Evolutionary conservation across 225 moss, liverwort and hornwort species (phyloP), one percentile per base, ranked within the genome.

Genomic region (Takakia lepidozioides): DNA sequence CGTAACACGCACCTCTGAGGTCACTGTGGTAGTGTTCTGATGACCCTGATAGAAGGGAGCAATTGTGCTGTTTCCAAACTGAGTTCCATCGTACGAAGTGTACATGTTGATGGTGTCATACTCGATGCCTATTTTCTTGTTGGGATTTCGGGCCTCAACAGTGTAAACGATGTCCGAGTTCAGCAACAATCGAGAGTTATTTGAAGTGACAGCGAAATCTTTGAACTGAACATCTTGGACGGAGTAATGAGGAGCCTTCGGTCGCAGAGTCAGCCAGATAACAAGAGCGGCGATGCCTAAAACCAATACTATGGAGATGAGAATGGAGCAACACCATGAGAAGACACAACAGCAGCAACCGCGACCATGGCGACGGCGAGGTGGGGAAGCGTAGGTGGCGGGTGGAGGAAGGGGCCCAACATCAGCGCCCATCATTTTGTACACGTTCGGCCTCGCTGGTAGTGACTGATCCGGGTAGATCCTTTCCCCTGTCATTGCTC

Each of bases 101-200:
- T 74, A 18, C 5, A 93, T 29, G 14, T 66, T 35, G 14, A 93
- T 89, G 0, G 1, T 18, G 30, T 93, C 79, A 55, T 89, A 89
- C 49, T 89, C 81, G 48, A 93, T 79, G 11, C 88, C 89, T 21
- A 93, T 93, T 29, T 86, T 84, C 32, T 65, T 61, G 46, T 93
- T 93, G 4, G 86, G 84, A 46, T 93, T 93, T 24, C 79, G 68
- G 20, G 84, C 86, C 2, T 69, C 62, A 8, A 93, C 46, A 10
- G 58, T 62, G 61, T 72, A 93, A 0, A 59, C 23, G 1, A 85
- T 57, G 25, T 70, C 56, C 15, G 78, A 69, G 19, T 46, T 71
- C 15, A 92, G 30, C 0, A n/a, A n/a, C n/a, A n/a, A n/a, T n/a
- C n/a, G n/a, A n/a, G n/a, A n/a, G n/a, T n/a, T n/a, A n/a, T n/a